Evolutionary conservation across 2,329 filamentous ascomycete species (phyloP).

Genomic region (Scytalidium lignicola): DNA sequence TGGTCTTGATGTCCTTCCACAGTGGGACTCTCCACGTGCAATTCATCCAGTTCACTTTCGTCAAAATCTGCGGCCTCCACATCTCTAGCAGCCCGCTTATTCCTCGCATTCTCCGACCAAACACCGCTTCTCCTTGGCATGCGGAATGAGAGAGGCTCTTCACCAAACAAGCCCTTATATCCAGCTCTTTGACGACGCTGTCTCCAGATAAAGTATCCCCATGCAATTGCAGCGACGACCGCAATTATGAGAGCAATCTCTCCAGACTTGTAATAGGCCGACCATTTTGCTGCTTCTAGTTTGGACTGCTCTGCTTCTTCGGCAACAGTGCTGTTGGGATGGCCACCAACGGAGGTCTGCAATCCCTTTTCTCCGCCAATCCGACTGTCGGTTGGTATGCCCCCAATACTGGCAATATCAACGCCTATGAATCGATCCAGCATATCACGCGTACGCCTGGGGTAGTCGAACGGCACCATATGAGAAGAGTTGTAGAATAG

Average conservation of each 20-base stretch:
- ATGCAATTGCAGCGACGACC: constrained; percentile 54
- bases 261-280: constrained; percentile 67
- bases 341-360: constrained; percentile 60
- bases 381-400: constrained; percentile 58
- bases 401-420: constrained; percentile 84
- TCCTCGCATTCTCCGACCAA: constrained; percentile 42
- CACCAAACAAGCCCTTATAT: constrained; percentile 41
- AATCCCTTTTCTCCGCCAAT: constrained; percentile 67
- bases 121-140: constrained; percentile 25
- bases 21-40: constrained; percentile 37
- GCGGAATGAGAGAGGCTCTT: constrained; percentile 24
- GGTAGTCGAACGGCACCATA: constrained; percentile 96
- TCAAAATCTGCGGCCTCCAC: constrained; percentile 62
- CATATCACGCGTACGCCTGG: constrained; percentile 87
- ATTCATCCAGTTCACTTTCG: constrained; percentile 59
- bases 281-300: constrained; percentile 62
- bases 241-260: constrained; percentile 66
- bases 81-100: constrained; percentile 43
- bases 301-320: constrained; percentile 58
- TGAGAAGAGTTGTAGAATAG: constrained; percentile 94
- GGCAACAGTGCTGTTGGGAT: constrained; percentile 61
- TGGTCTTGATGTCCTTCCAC: constrained; percentile 36
- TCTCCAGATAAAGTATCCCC: constrained; percentile 61
- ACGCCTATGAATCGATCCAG: constrained; percentile 93
- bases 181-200: constrained; percentile 50